Evolutionary conservation across 169 alveolate species (phyloP).

Genomic region (Amoebophrya sp.): DNA sequence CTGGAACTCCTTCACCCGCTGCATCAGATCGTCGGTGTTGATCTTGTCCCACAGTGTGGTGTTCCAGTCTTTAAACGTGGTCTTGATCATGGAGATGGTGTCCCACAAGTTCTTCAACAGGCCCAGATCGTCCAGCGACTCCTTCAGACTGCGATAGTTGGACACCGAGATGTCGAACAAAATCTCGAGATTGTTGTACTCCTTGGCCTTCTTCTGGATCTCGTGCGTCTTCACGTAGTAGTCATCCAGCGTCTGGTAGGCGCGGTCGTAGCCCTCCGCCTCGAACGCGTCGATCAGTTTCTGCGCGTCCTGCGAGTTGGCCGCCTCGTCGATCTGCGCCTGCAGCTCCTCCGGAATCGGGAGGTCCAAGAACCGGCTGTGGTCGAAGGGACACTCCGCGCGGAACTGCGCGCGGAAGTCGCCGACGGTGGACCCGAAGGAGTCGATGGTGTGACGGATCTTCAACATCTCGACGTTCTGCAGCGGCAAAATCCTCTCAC

Average conservation of each 20-base stretch:
- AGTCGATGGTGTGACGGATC: conserved; percentile 65
- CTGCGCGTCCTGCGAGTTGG: conserved; percentile 56
- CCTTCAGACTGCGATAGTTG: conserved; percentile 77
- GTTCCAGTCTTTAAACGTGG: conserved; percentile 84
- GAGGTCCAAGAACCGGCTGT: conserved; percentile 45
- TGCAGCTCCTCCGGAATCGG: conserved; percentile 39
- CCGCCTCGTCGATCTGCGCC: conserved; percentile 54
- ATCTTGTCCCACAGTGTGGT: conserved; percentile 84
- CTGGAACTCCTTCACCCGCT: conserved; percentile 38
- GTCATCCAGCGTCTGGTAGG: conserved; percentile 65
- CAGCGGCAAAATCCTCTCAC: conserved; percentile 61
- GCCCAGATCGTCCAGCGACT: conserved; percentile 68
- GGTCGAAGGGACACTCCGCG: conserved; percentile 44
- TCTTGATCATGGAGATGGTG: conserved; percentile 70
- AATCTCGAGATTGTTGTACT: conserved; percentile 65
- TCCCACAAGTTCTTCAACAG: conserved; percentile 85
- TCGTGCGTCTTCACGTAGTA: conserved; percentile 61
- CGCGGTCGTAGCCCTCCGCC: conserved; percentile 49
- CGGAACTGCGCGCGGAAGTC: conserved; percentile 55
- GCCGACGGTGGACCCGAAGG: conserved; percentile 64
- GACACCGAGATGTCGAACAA: conserved; percentile 84
- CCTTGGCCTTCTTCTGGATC: conserved; percentile 57
- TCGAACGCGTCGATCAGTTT: conserved; percentile 51
- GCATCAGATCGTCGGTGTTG: conserved; percentile 68
- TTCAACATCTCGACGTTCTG: conserved; percentile 69